These are phyloP conservation scores for Daldinia bambusicola DNA, from an alignment of 495 filamentous ascomycete species.

Conservation along the genomic window DNA sequence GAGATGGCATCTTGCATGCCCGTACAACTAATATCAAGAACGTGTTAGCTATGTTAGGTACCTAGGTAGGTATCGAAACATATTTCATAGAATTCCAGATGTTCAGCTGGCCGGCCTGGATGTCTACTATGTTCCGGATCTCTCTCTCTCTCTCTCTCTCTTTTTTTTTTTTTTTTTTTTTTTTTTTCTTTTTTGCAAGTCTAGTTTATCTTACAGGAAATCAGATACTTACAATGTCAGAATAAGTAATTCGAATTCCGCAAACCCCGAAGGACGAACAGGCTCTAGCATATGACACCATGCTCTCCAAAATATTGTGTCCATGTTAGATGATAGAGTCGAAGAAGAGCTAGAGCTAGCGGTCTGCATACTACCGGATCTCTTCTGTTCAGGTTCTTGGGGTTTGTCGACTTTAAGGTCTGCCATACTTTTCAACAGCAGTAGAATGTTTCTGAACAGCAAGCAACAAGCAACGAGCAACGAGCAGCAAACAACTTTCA, in stretches of 20 bases:
- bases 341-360: conserved; percentile 9
- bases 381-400: conserved; percentile 20
- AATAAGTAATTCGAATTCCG: conserved; percentile 55
- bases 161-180: too few species aligned
- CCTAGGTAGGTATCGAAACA: background rate
- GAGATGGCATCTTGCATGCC: conserved; percentile 68
- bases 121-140: background rate
- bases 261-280: conserved; percentile 51
- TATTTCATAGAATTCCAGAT: background rate
- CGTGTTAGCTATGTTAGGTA: conserved; percentile 25
- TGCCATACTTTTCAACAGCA: conserved; percentile 14
- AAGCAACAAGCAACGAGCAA: background rate
- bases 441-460: background rate
- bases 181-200: background rate
- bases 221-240: conserved; percentile 53
- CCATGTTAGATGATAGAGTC: conserved; percentile 11
- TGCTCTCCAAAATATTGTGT: conserved; percentile 39
- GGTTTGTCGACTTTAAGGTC: conserved; percentile 18
- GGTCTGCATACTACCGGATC: conserved; percentile 19
- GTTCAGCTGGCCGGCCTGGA: background rate
- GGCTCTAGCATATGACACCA: conserved; percentile 53
- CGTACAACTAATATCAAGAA: conserved; percentile 40
- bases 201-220: conserved; percentile 1
- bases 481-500: background rate
- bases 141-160: too few species aligned